These are phyloP conservation scores for Candida koratica DNA, from an alignment of 805 yeast genomes.

Conservation along the genomic window DNA sequence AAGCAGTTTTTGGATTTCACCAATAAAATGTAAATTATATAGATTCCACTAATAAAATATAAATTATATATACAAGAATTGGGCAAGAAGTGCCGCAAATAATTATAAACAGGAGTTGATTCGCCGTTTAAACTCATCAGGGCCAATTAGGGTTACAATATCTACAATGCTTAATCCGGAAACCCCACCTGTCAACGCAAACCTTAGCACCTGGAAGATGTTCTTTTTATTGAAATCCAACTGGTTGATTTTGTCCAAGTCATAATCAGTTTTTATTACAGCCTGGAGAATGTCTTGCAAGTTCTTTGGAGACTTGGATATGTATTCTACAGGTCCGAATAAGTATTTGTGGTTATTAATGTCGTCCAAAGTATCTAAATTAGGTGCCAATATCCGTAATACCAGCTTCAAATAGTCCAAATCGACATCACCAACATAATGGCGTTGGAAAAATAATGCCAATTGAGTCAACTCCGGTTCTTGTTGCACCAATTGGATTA, in stretches of 20 bases:
- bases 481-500: constrained; percentile 9
- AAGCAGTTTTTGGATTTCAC: constrained; percentile 32
- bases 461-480: neutral
- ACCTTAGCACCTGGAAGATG: constrained; percentile 58
- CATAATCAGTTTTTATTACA: constrained; percentile 13
- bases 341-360: constrained; percentile 45
- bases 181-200: constrained; percentile 63
- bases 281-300: constrained; percentile 16
- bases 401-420: constrained; percentile 16
- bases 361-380: constrained; percentile 53
- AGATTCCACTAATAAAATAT: neutral
- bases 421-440: constrained; percentile 1
- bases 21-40: constrained; percentile 2
- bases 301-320: constrained; percentile 13
- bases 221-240: constrained; percentile 27
- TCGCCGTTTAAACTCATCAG: constrained; percentile 28
- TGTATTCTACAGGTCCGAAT: constrained; percentile 9
- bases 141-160: constrained; percentile 54
- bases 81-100: neutral
- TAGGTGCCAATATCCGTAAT: constrained; percentile 42
- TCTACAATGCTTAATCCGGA: constrained; percentile 68
- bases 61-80: neutral
- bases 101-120: constrained; percentile 10
- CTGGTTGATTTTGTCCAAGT: neutral
- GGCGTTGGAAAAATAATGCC: neutral